A percentile compares a stretch with the other conserved stretches of the same genome.
Conservation (phyloP, 2,329 filamentous ascomycete species). For the Ophiostoma pallidulum region DNA sequence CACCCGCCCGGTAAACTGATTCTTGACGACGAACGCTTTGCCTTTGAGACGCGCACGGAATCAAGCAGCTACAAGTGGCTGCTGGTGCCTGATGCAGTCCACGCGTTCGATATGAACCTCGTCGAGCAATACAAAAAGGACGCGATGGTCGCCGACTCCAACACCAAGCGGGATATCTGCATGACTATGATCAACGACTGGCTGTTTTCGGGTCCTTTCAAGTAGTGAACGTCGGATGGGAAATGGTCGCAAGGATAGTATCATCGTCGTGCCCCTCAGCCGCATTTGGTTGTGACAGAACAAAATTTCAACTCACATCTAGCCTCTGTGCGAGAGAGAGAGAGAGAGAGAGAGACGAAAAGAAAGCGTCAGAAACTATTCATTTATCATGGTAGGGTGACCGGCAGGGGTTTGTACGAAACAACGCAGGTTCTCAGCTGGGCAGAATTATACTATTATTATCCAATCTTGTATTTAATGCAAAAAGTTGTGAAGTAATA, state of each 20-base stretch:
- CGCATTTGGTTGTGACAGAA: constrained; percentile 6
- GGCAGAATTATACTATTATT: no score
- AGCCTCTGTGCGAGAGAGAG: no score
- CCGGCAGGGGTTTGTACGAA: no score
- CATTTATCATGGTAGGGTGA: no score
- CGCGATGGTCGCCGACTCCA: constrained; percentile 21
- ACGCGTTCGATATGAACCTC: constrained; percentile 30
- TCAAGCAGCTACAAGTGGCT: constrained; percentile 29
- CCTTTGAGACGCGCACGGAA: constrained; percentile 24
- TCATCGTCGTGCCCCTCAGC: constrained; percentile 19
- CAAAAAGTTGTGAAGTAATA: no score
- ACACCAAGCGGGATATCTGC: constrained; percentile 20
- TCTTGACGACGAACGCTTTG: constrained; percentile 26
- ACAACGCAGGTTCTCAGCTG: no score
- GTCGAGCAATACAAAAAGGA: constrained; percentile 18
- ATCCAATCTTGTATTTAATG: no score
- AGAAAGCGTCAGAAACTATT: no score
- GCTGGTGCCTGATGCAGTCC: constrained; percentile 32
- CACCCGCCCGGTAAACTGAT: constrained; percentile 17
- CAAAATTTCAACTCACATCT: no score
- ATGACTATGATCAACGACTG: constrained; percentile 19
- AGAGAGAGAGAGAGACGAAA: no score
- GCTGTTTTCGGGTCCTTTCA: constrained; percentile 17
- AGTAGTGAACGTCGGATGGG: background rate
- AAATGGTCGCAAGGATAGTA: constrained; percentile 17